phyloP scores from a whole-genome alignment of 371 early-diverging fungal species.

The Amoeboaphelidium protococcarum region DNA sequence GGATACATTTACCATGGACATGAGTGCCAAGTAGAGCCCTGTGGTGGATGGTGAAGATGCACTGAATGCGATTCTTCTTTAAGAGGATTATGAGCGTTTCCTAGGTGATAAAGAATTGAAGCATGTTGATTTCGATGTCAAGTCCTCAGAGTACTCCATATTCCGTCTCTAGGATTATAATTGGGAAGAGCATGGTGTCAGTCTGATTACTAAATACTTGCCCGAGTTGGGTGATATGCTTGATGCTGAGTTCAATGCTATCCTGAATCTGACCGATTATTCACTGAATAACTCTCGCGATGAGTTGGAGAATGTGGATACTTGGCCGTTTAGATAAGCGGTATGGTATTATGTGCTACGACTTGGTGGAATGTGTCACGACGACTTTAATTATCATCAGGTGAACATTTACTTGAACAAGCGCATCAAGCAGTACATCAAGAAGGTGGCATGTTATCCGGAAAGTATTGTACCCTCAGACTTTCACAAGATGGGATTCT shows the following conservation, averaged over 20 bases:
- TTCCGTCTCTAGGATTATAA: constrained; percentile 29
- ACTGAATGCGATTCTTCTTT: too few species aligned
- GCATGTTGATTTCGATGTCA: constrained; percentile 14
- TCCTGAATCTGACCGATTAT: constrained; percentile 29
- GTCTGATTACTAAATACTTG: constrained; percentile 26
- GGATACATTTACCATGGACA: too few species aligned
- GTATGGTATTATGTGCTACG: constrained; percentile 31
- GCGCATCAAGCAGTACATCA: constrained; percentile 19
- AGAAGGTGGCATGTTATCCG: constrained; percentile 18
- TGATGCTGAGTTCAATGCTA: constrained; percentile 27
- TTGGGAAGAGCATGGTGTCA: constrained; percentile 36
- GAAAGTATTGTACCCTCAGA: constrained; percentile 17
- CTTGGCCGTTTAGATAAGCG: constrained; percentile 26
- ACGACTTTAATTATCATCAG: constrained; percentile 28
- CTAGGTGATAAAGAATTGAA: constrained; percentile 5
- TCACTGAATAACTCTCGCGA: not conserved
- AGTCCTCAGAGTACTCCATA: constrained; percentile 15
- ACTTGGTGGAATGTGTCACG: constrained; percentile 26
- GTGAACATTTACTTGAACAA: constrained; percentile 18
- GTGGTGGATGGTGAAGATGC: too few species aligned
- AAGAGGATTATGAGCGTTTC: too few species aligned
- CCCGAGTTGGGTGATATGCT: constrained; percentile 27
- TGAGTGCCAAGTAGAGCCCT: too few species aligned
- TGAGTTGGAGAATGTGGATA: constrained; percentile 16
- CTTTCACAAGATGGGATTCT: constrained; percentile 26